A percentile compares a stretch with the other conserved stretches of the same genome.
phyloP scores from a whole-genome alignment of 306 rosid genomes.

The Lotus japonicus region DNA sequence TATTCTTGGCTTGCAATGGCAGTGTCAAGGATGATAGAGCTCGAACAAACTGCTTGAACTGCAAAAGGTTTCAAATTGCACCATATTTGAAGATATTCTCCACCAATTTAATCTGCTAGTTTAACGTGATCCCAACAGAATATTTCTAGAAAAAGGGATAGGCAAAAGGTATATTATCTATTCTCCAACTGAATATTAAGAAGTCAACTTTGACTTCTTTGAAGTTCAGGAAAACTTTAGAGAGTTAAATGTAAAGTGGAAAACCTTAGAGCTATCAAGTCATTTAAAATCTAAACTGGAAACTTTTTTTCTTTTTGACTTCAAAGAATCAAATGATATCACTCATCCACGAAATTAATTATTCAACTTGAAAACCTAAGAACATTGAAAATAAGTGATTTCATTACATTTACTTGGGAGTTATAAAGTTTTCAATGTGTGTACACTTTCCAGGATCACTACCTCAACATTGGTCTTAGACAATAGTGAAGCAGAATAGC shows the following conservation, averaged over 20 bases:
- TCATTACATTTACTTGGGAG: not conserved
- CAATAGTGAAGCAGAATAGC: too few species aligned
- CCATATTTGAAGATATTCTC: not conserved
- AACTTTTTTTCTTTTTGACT: not conserved
- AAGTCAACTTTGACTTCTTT: not conserved
- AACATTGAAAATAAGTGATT: not conserved
- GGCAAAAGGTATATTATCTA: too few species aligned
- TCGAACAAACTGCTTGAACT: not conserved
- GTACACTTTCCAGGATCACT: too few species aligned
- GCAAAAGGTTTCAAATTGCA: not conserved
- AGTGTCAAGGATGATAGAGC: not conserved
- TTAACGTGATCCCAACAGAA: constrained; percentile 3
- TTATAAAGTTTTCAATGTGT: too few species aligned
- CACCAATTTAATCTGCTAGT: not conserved
- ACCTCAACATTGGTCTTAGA: too few species aligned
- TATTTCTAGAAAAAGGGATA: not conserved
- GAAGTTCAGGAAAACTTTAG: not conserved
- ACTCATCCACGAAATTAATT: not conserved
- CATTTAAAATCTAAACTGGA: not conserved
- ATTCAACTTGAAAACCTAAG: not conserved
- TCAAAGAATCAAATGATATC: not conserved
- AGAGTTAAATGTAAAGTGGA: not conserved
- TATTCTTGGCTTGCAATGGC: constrained; percentile 3
- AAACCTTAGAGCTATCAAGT: not conserved
- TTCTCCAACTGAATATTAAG: too few species aligned